These are phyloP conservation scores for Eragrostis nindensis DNA, from an alignment of 176 grass and related monocot genomes.

Conservation along the genomic window DNA sequence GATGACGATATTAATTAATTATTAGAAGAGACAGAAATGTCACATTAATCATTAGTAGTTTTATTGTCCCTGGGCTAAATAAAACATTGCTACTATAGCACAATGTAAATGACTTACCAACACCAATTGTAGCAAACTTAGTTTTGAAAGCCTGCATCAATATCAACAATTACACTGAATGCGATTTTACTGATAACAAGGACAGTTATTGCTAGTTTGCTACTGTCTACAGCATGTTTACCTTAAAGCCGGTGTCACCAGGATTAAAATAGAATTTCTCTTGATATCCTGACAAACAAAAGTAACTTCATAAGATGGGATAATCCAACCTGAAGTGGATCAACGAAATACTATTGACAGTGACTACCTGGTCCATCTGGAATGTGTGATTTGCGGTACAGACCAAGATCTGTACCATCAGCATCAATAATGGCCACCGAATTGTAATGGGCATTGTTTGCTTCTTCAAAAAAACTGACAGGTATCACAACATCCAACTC, in stretches of 20 bases:
- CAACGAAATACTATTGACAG: background rate
- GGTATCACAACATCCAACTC: conserved; percentile 92
- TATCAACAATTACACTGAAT: background rate
- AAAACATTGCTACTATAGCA: background rate
- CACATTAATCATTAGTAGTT: background rate
- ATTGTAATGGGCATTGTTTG: conserved; percentile 98
- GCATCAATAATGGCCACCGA: conserved; percentile 90
- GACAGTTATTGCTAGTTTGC: background rate
- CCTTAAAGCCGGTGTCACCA: conserved; percentile 94
- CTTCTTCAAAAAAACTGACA: conserved; percentile 94
- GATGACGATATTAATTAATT: background rate
- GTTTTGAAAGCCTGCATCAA: conserved; percentile 76
- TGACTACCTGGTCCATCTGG: conserved; percentile 86
- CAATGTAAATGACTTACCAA: conserved; percentile 66
- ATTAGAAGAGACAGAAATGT: background rate
- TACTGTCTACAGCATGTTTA: conserved; percentile 23
- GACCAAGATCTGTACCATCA: conserved; percentile 88
- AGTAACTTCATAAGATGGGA: background rate
- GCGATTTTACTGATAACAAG: conserved; percentile 9
- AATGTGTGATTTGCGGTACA: conserved; percentile 98
- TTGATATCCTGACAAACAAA: conserved; percentile 76
- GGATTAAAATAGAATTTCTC: conserved; percentile 98
- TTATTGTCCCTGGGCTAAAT: background rate
- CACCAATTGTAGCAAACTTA: conserved; percentile 89
- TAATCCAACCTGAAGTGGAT: background rate